A percentile compares a stretch with the other conserved stretches of the same genome.
Conservation (phyloP, 257 asterid genomes). For the Parsonsia alboflavescens region DNA sequence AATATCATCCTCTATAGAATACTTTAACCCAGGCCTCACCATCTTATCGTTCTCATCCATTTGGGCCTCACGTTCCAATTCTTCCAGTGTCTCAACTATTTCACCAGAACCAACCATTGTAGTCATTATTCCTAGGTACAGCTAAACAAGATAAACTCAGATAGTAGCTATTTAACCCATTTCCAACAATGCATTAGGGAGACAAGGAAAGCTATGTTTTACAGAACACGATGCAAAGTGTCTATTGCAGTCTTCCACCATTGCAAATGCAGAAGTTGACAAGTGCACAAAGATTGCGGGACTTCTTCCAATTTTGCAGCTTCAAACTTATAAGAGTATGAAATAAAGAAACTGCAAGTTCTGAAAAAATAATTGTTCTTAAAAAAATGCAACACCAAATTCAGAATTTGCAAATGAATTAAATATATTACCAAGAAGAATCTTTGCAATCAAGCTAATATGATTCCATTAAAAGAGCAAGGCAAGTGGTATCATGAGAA, state of each 20-base stretch:
- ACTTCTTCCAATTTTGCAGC: slow-evolving; percentile 14
- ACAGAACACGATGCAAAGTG: slow-evolving; percentile 13
- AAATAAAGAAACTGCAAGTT: slow-evolving; percentile 2
- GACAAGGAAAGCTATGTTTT: slow-evolving; percentile 14
- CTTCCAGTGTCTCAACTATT: slow-evolving; percentile 53
- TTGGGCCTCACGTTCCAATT: slow-evolving; percentile 27
- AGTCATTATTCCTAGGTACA: slow-evolving; percentile 28
- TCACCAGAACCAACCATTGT: slow-evolving; percentile 43
- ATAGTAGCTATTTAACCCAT: slow-evolving; percentile 31
- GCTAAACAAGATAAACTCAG: slow-evolving; percentile 8
- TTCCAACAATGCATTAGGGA: slow-evolving; percentile 22
- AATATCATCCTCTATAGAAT: slow-evolving; percentile 55
- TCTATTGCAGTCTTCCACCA: slow-evolving; percentile 18
- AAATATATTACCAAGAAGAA: neutral
- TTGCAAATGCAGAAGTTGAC: slow-evolving; percentile 13
- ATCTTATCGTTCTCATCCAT: slow-evolving; percentile 16
- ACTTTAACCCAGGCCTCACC: slow-evolving; percentile 31
- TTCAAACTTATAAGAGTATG: slow-evolving; percentile 17
- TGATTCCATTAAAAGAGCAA: neutral
- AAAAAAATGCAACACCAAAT: neutral
- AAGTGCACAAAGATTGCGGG: slow-evolving; percentile 9
- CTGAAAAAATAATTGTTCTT: neutral
- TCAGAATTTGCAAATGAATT: neutral
- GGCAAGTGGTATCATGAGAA: neutral
- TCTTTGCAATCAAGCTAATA: neutral